Base-by-base conservation (phyloP, 768 basidiomycete genomes). In the Tubosaeta sp. region DNA sequence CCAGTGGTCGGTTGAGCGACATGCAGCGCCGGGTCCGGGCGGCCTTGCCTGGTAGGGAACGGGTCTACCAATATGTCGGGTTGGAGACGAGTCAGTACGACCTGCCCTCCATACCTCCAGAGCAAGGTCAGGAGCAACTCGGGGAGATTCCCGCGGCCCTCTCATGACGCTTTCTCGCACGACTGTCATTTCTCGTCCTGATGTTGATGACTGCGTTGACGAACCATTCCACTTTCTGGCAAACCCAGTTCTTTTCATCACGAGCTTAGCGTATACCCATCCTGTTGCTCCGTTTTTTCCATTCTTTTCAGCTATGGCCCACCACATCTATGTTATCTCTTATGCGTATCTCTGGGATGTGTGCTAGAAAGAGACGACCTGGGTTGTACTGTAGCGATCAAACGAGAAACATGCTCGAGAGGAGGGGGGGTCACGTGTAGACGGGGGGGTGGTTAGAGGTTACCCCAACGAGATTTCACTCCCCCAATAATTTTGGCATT, bases 51-150 rank as follows among this genome's bases (percentile, higher is more conserved):
- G 60, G 52, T 21, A 52, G 62, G 7, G 66, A 64, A 8, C 54
- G 56, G 10, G 67, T 69, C 4, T 66, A 67, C 46, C 55, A 68
- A n/a, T 67, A 68, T 42, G 66, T 67, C n/a, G 67, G 66, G 16
- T 3, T 51, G 57, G 62, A 63, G 38, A 12, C 13, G 1, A 34
- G 21, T 30, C 44, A 3, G 16, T 16, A 47, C 14, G 34, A 16
- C 0, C 22, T 30, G 9, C 12, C 52, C 10, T 11, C 46, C 1
- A 0, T 22, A 16, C 39, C 48, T 14, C 11, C 21, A 7, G 52
- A 51, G 18, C 50, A 34, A 6, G 44, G 32, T 35, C 10, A 42
- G 0, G 59, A 55, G 16, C 18, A 3, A 8, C 11, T 35, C 4
- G 44, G 32, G 36, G 49, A 35, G 25, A 43, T 40, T 13, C 18